Base-by-base conservation (phyloP, 2,329 filamentous ascomycete genomes). In the Ceratocystis albifundus region DNA sequence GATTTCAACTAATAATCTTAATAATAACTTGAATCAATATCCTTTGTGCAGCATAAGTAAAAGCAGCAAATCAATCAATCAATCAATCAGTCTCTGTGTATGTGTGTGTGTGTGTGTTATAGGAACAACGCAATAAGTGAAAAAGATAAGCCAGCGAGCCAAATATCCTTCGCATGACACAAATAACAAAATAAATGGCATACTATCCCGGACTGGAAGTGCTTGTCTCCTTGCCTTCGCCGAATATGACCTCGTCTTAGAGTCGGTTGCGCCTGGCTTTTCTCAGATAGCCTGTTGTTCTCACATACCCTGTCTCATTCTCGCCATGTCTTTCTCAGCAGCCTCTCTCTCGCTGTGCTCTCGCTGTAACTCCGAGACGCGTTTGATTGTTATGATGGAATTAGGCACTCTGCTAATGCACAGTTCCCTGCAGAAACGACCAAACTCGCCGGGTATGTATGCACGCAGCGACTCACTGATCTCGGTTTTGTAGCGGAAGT, bases 401-500 rank as follows among this genome's bases (percentile, higher is more conserved):
- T 85, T 79, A 0, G 82, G 82, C 77, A 82, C 83, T 41, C 84
- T 77, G 36, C 79, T 80, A 66, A 87, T 83, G 71, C 84, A 87
- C 71, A 95, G 74, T 73, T 85, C 84, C 70, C 86, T 78, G 72
- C 88, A 92, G 73, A 94, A 94, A 69, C 84, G 79, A 0, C 88
- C 87, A 82, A 88, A 92, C 70, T 93, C 87, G 1, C 87, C 84
- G 69, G 82, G 85, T 0, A 90, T 89, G 53, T 88, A 88, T 64
- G 91, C 88, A 61, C 84, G 82, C 46, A 99, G 85, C 55, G 89
- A 89, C 59, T 90, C 85, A 72, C 90, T 85, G 69, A 97, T 80
- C 59, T 88, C 83, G 63, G 82, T 78, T 4, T 83, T 81, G 75
- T 96, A 96, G 69, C 91, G 86, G 69, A 87, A 84, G 66, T 84